Evolutionary conservation across 2,329 filamentous ascomycete species (phyloP).

Genomic region (Pseudogymnoascus sp.): DNA sequence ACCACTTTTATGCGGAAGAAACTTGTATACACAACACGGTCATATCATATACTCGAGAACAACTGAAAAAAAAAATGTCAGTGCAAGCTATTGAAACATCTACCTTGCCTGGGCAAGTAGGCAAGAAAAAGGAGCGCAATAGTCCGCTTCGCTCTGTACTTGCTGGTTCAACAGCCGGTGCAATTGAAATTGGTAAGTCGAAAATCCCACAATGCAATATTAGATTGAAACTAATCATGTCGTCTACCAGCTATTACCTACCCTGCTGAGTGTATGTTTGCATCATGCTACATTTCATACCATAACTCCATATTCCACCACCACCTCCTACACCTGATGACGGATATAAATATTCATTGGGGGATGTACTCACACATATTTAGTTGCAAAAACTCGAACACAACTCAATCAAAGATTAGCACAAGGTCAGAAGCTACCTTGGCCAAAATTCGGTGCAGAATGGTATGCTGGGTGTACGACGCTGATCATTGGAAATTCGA

Average conservation of each 20-base stretch:
- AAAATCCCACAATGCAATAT: neutral
- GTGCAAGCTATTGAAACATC: neutral
- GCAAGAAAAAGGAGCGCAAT: constrained; percentile 45
- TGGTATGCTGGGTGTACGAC: constrained; percentile 99
- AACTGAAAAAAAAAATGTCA: neutral
- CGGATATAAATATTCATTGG: neutral
- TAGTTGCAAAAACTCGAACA: constrained; percentile 81
- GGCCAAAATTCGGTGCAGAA: constrained; percentile 85
- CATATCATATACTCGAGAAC: neutral
- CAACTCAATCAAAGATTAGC: constrained; percentile 83
- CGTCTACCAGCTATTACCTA: constrained; percentile 68
- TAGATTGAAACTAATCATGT: neutral
- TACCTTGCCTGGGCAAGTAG: neutral
- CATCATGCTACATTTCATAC: neutral
- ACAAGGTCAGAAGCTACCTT: constrained; percentile 79
- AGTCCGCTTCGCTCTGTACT: constrained; percentile 83
- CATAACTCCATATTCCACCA: neutral
- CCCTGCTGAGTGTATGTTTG: constrained; percentile 73
- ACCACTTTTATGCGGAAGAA: neutral
- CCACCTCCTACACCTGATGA: neutral
- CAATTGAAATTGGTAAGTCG: constrained; percentile 75
- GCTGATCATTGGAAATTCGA: constrained; percentile 89
- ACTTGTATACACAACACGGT: too few relatives aligned
- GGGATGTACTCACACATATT: neutral
- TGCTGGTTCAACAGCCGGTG: constrained; percentile 84